Conservation (phyloP, 495 filamentous ascomycete species). For the Oidiodendron maius region DNA sequence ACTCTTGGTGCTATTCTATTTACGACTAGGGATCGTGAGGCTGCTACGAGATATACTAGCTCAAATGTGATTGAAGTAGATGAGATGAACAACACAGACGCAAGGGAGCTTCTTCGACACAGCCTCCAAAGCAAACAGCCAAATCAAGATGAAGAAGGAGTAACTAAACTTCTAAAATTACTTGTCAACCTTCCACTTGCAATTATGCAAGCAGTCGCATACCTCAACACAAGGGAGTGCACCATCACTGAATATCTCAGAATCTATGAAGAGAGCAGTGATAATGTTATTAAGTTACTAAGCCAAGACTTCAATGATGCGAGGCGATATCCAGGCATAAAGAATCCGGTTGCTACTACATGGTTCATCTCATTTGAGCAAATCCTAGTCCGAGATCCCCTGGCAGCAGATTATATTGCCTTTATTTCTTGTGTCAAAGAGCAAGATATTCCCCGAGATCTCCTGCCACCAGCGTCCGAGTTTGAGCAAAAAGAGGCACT, state of each 20-base stretch:
- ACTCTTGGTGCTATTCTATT: constrained; percentile 11
- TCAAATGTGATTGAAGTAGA: constrained; percentile 8
- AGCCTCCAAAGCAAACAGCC: too few species aligned
- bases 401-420: too few species aligned
- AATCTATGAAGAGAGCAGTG: too few species aligned
- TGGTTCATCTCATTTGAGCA: too few species aligned
- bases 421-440: too few species aligned
- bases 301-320: constrained; percentile 46
- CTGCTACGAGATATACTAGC: constrained; percentile 17
- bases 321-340: constrained; percentile 32
- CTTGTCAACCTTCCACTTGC: constrained; percentile 35
- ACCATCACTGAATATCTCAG: constrained; percentile 10
- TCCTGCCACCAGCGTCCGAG: too few species aligned
- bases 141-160: too few species aligned
- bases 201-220: constrained; percentile 39
- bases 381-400: too few species aligned
- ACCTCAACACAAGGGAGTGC: constrained; percentile 12
- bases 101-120: constrained; percentile 3
- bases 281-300: constrained; percentile 27
- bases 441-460: too few species aligned
- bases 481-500: too few species aligned
- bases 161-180: constrained; percentile 4
- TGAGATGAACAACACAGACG: constrained; percentile 6
- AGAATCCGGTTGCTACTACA: too few species aligned
- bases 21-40: constrained; percentile 25